Conservation (phyloP, 176 grass and related monocot genomes). For the Carex cristatella region DNA sequence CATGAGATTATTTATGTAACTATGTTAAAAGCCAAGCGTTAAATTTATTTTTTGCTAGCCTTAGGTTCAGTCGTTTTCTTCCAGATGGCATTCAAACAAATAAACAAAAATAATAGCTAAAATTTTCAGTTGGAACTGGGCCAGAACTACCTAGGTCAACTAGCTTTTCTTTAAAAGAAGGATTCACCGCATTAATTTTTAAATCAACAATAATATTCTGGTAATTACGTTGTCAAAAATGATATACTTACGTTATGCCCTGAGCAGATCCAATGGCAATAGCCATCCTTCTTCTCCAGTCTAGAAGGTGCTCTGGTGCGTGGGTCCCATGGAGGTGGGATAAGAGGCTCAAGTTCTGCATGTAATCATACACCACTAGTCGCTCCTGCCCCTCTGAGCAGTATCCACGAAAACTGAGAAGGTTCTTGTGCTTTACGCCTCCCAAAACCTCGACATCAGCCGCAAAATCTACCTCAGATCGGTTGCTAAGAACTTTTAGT, state of each 20-base stretch:
- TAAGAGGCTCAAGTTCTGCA: constrained; percentile 61
- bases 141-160: neutral
- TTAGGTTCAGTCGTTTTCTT: neutral
- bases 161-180: neutral
- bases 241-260: constrained; percentile 50
- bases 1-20: constrained; percentile 9
- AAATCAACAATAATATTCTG: neutral
- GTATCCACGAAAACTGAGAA: constrained; percentile 64
- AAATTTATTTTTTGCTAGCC: neutral
- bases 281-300: constrained; percentile 57
- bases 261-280: constrained; percentile 62
- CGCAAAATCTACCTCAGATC: constrained; percentile 64
- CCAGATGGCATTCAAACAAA: neutral
- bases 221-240: constrained; percentile 17
- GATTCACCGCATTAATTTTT: neutral
- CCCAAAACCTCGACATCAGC: constrained; percentile 57
- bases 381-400: constrained; percentile 73
- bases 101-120: neutral
- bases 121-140: neutral
- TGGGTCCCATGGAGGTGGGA: constrained; percentile 68
- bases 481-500: constrained; percentile 46
- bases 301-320: constrained; percentile 60
- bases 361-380: constrained; percentile 67
- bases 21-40: neutral
- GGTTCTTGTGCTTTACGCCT: constrained; percentile 71